These are phyloP conservation scores for Primulina huaijiensis DNA, from an alignment of 257 asterid genomes.

Conservation along the genomic window DNA sequence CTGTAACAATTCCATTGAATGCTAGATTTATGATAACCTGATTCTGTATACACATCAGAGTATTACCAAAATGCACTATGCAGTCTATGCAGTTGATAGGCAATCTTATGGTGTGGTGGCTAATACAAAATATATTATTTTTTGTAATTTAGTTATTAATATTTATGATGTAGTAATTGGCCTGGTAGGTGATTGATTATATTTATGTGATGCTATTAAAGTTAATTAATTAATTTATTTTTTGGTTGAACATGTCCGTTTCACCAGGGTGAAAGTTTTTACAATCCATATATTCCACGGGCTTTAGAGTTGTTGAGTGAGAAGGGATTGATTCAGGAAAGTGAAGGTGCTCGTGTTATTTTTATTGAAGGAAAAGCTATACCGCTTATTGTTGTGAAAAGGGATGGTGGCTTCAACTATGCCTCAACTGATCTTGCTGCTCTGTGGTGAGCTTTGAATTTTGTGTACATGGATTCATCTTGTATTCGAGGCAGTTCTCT, in stretches of 20 bases:
- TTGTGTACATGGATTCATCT: slow-evolving; percentile 16
- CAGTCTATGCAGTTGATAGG: slow-evolving; percentile 19
- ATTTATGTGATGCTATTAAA: slow-evolving; percentile 3
- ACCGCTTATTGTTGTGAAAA: slow-evolving; percentile 91
- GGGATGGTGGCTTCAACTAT: slow-evolving; percentile 91
- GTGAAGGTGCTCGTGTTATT: slow-evolving; percentile 94
- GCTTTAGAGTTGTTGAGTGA: slow-evolving; percentile 53
- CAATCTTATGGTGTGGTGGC: slow-evolving; percentile 17
- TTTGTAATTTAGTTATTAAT: not conserved
- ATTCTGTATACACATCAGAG: not conserved
- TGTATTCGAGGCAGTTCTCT: slow-evolving; percentile 19
- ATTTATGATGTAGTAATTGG: not conserved
- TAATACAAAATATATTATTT: not conserved
- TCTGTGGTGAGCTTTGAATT: slow-evolving; percentile 57
- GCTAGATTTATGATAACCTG: not conserved
- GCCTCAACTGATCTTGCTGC: slow-evolving; percentile 96
- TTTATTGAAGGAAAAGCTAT: slow-evolving; percentile 71
- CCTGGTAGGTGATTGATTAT: not conserved
- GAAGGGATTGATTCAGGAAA: slow-evolving; percentile 72
- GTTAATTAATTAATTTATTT: not conserved
- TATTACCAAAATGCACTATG: slow-evolving; percentile 7
- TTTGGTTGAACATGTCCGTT: not conserved
- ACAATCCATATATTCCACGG: slow-evolving; percentile 74
- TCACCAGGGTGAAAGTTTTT: slow-evolving; percentile 91
- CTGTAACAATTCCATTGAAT: not conserved